phyloP scores from a whole-genome alignment of 371 early-diverging fungal species.

The Mortierella sp. region DNA sequence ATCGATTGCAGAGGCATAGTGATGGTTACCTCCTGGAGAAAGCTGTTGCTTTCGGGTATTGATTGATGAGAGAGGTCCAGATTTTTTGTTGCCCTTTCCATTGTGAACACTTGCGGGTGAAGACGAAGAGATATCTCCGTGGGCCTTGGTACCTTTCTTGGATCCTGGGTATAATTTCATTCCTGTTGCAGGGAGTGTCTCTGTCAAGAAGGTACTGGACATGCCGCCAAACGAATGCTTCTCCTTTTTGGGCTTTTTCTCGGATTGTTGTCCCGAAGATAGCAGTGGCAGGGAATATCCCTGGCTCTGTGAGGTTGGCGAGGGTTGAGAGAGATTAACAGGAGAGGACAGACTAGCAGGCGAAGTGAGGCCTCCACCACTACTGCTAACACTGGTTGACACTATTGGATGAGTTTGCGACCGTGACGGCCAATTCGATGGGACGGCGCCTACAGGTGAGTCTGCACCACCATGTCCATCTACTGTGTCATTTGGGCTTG shows the following conservation, averaged over 20 bases:
- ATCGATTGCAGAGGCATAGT: constrained; percentile 10
- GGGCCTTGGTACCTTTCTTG: constrained; percentile 39
- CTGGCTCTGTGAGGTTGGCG: constrained; percentile 22
- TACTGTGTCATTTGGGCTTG: constrained; percentile 31
- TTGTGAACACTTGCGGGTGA: constrained; percentile 11
- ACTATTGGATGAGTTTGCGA: constrained; percentile 27
- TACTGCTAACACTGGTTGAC: constrained; percentile 38
- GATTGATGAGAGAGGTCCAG: constrained; percentile 42
- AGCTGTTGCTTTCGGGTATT: constrained; percentile 48
- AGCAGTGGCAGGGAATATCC: constrained; percentile 11
- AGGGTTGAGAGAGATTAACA: constrained; percentile 22
- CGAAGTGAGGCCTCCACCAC: constrained; percentile 30
- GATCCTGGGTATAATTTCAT: constrained; percentile 52
- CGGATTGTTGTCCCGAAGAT: neutral
- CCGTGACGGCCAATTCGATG: constrained; percentile 37
- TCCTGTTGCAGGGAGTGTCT: constrained; percentile 38
- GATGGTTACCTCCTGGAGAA: constrained; percentile 24
- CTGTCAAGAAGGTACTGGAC: constrained; percentile 47
- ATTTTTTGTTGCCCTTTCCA: constrained; percentile 38
- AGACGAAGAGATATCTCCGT: constrained; percentile 35
- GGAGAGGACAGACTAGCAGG: constrained; percentile 41
- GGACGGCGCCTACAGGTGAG: constrained; percentile 21
- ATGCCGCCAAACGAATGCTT: constrained; percentile 46
- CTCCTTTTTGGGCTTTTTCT: constrained; percentile 46
- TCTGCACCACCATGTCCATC: constrained; percentile 31